A percentile compares a stretch with the other conserved stretches of the same genome.
phyloP scores from a whole-genome alignment of 306 rosid species.

The Alnus rubra region DNA sequence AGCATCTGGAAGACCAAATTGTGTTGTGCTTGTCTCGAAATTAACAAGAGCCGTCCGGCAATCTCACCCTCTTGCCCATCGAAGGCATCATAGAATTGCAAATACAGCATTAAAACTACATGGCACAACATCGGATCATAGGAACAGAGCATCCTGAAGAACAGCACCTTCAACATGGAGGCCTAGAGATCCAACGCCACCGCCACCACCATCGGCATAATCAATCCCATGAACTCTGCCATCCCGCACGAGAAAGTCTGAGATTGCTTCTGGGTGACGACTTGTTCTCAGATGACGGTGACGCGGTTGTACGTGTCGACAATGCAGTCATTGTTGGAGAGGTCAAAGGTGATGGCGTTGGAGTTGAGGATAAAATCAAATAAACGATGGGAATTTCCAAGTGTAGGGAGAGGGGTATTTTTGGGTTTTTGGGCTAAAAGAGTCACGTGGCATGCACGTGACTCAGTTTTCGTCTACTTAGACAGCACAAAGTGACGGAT shows the following conservation, averaged over 20 bases:
- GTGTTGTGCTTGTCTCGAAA: slow-evolving; percentile 74
- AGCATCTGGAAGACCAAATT: slow-evolving; percentile 77
- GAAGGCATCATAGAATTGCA: slow-evolving; percentile 66
- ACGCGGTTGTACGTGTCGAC: slow-evolving; percentile 68
- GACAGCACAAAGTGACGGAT: no score
- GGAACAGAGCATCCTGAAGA: slow-evolving; percentile 84
- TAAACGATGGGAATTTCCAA: no score
- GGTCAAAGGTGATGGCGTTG: slow-evolving; percentile 76
- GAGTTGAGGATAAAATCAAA: slow-evolving; percentile 45
- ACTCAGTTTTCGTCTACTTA: no score
- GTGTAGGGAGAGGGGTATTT: no score
- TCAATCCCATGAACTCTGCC: slow-evolving; percentile 74
- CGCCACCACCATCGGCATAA: slow-evolving; percentile 64
- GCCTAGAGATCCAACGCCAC: slow-evolving; percentile 79
- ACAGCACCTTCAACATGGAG: slow-evolving; percentile 91
- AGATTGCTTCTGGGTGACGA: slow-evolving; percentile 68
- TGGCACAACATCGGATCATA: slow-evolving; percentile 76
- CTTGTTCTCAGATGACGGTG: slow-evolving; percentile 79
- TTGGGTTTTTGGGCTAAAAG: no score
- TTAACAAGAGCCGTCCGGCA: slow-evolving; percentile 53
- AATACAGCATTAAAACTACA: slow-evolving; percentile 73
- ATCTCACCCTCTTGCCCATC: slow-evolving; percentile 81
- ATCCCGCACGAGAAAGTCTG: slow-evolving; percentile 81
- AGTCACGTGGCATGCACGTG: no score
- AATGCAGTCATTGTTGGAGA: slow-evolving; percentile 86